These are phyloP conservation scores for Phycomyces blakesleeanus DNA, from an alignment of 192 early-diverging fungal genomes.

Conservation along the genomic window DNA sequence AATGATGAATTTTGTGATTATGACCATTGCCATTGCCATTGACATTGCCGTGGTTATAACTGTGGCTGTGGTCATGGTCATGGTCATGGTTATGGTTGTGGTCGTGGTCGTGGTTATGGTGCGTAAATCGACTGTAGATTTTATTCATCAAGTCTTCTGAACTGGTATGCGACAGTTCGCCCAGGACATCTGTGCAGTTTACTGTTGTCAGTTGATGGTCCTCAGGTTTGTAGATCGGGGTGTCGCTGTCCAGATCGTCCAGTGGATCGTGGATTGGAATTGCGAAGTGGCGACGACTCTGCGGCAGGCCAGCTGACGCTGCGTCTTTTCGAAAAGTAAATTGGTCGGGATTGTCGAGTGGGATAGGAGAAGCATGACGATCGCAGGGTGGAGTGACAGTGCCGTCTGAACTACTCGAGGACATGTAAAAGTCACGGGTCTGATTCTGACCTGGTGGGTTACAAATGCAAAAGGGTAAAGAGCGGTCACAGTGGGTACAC, in stretches of 20 bases:
- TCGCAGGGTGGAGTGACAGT: slow-evolving; percentile 19
- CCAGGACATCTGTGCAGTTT: slow-evolving; percentile 18
- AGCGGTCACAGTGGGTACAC: slow-evolving; percentile 15
- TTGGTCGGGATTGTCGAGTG: not conserved
- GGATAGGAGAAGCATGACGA: not conserved
- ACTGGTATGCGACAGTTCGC: slow-evolving; percentile 25
- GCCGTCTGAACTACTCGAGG: slow-evolving; percentile 28
- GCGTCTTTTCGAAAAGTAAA: not conserved
- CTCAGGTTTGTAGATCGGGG: slow-evolving; percentile 31
- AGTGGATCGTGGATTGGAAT: slow-evolving; percentile 35
- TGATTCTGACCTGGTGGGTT: slow-evolving; percentile 3
- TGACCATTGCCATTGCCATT: no score
- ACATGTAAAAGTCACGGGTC: not conserved
- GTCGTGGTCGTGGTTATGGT: no score
- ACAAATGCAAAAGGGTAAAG: slow-evolving; percentile 17
- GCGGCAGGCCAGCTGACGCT: no score
- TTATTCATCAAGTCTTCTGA: slow-evolving; percentile 37
- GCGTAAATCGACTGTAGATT: slow-evolving; percentile 30
- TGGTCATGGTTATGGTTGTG: no score
- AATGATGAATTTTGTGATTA: no score
- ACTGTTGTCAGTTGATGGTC: not conserved
- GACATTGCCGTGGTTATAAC: no score
- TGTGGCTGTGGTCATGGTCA: no score
- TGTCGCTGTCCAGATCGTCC: slow-evolving; percentile 34
- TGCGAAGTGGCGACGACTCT: not conserved